Base-by-base conservation (phyloP, 805 yeast species). In the Pichia californica region DNA sequence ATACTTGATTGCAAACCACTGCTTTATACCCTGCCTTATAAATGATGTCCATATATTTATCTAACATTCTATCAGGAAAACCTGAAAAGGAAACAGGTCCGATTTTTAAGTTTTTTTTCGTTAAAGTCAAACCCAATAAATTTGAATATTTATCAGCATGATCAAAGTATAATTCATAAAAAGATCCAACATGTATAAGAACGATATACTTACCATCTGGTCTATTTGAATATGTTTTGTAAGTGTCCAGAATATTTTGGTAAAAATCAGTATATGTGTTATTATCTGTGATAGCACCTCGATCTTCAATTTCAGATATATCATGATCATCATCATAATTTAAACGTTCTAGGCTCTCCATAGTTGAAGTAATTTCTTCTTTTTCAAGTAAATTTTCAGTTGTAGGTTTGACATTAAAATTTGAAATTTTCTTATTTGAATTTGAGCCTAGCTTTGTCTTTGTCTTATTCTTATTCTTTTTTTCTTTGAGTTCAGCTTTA, bases 121-220 rank as follows among this genome's bases (percentile, higher is more conserved):
- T 83, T 2, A 88, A 70, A 37, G 85, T 80, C 25, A 91, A 61
- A 25, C 88, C 88, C 42, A 93, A 62, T 41, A 76, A 61, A 2
- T 84, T 81, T 0, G 87, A 95, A 57, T 73, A 79, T 35, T 70
- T 71, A 9, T 78, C 76, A 1, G 98, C 98, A 48, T 88, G 95
- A 41, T 89, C 89, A 56, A 85, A 88, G 57, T 93, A 93, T 4
- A 91, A 65, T 63, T 87, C 96, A 53, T 84, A 87, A 61, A 87
- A 87, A 19, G 88, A 77, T 1, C 96, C 97, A 30, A 88, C 89
- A 53, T 88, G 94, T 1, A 88, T 80, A 31, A 82, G 55, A 0
- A 85, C 80, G 0, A 83, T 80, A 48, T 79, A 59, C 15, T 52
- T 56, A 3, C 54, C 56, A 31, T 57, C 59, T 3, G 40, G 36